Conservation (phyloP, 768 basidiomycete genomes). For the Xerocomellus intermedius region DNA sequence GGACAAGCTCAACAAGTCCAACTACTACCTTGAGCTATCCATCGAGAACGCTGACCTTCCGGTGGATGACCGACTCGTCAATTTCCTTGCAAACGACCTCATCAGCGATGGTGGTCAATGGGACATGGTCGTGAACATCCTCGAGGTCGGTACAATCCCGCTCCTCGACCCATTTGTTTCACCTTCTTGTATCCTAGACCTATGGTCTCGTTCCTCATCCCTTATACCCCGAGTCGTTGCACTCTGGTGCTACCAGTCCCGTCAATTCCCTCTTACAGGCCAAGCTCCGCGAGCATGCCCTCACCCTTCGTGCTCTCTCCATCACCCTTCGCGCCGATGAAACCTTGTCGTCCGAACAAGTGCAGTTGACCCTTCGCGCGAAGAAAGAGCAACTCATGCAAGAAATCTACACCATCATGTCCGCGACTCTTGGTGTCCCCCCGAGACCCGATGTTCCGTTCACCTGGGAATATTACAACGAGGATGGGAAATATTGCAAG, state of each 20-base stretch:
- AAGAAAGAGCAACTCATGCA: conserved; percentile 85
- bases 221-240: conserved; percentile 79
- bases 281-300: conserved; percentile 88
- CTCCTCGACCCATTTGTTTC: conserved; percentile 22
- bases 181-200: conserved; percentile 38
- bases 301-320: conserved; percentile 70
- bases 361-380: conserved; percentile 58
- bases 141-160: conserved; percentile 44
- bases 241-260: conserved; percentile 70
- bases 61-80: conserved; percentile 80
- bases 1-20: conserved; percentile 91
- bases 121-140: conserved; percentile 82
- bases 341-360: conserved; percentile 43
- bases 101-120: conserved; percentile 93
- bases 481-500: conserved; percentile 66
- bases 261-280: conserved; percentile 81
- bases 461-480: conserved; percentile 87
- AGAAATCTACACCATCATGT: conserved; percentile 83
- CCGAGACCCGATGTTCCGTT: conserved; percentile 70
- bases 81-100: conserved; percentile 70
- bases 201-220: conserved; percentile 88
- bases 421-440: conserved; percentile 83
- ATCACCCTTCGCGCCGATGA: conserved; percentile 49
- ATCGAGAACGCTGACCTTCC: conserved; percentile 80
- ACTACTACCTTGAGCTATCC: conserved; percentile 86